Evolutionary conservation across 257 asterid species (phyloP).

Genomic region (Rhazya stricta): DNA sequence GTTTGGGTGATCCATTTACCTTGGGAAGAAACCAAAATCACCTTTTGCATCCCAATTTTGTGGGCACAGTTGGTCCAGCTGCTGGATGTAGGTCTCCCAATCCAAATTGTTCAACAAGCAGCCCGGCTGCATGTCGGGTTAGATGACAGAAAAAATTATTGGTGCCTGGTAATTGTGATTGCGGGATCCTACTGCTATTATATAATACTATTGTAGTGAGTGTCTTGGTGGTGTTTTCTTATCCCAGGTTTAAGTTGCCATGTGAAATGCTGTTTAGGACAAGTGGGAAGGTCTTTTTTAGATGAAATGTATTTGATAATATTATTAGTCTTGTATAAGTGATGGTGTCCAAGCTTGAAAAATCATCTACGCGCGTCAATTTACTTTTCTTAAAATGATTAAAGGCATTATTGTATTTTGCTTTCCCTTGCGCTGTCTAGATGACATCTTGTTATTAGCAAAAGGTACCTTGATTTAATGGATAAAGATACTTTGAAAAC

Average conservation of each 20-base stretch:
- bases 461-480: no score
- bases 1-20: constrained; percentile 58
- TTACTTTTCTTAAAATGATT: no score
- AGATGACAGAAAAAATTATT: constrained; percentile 37
- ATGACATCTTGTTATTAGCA: no score
- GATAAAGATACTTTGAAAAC: no score
- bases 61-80: constrained; percentile 44
- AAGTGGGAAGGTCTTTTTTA: no score
- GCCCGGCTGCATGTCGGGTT: constrained; percentile 70
- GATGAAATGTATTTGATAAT: background rate
- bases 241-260: background rate
- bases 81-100: constrained; percentile 68
- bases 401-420: no score
- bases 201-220: background rate
- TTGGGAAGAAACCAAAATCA: constrained; percentile 54
- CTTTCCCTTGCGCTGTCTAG: no score
- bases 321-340: background rate
- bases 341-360: background rate
- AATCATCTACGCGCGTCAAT: background rate
- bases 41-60: constrained; percentile 56
- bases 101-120: constrained; percentile 69
- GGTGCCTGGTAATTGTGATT: constrained; percentile 19
- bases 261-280: background rate
- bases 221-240: background rate
- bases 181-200: background rate